phyloP scores from a whole-genome alignment of 306 rosid species.

The Datisca glomerata region DNA sequence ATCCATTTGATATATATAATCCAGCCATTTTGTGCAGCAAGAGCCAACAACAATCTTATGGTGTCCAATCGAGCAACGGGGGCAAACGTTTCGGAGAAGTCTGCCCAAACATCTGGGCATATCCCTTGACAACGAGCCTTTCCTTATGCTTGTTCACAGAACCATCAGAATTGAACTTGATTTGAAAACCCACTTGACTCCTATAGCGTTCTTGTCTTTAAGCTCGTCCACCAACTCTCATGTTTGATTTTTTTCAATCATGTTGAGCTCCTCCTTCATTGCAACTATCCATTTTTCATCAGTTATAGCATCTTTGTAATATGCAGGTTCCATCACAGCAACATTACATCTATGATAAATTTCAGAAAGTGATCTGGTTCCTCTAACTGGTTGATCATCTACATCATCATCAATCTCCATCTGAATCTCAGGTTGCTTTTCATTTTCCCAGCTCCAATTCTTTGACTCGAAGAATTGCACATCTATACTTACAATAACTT shows the following conservation, averaged over 20 bases:
- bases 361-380: background rate
- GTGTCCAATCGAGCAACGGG: background rate
- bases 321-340: background rate
- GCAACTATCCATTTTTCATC: slow-evolving; percentile 2
- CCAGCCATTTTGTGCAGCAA: background rate
- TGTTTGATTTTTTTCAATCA: background rate
- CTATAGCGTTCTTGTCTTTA: background rate
- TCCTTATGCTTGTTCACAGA: background rate
- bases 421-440: background rate
- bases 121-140: background rate
- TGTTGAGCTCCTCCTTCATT: background rate
- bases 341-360: background rate
- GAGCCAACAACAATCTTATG: background rate
- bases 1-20: background rate
- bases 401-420: background rate
- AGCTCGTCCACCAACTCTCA: background rate
- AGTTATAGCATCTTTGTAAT: background rate
- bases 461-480: background rate
- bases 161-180: slow-evolving; percentile 1
- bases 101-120: background rate
- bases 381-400: background rate
- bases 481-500: slow-evolving; percentile 2
- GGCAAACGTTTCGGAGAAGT: background rate
- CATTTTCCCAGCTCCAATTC: slow-evolving; percentile 3
- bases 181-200: slow-evolving; percentile 1